These are phyloP conservation scores for Penicillium concentricum DNA, from an alignment of 2,329 filamentous ascomycete genomes.

Conservation along the genomic window DNA sequence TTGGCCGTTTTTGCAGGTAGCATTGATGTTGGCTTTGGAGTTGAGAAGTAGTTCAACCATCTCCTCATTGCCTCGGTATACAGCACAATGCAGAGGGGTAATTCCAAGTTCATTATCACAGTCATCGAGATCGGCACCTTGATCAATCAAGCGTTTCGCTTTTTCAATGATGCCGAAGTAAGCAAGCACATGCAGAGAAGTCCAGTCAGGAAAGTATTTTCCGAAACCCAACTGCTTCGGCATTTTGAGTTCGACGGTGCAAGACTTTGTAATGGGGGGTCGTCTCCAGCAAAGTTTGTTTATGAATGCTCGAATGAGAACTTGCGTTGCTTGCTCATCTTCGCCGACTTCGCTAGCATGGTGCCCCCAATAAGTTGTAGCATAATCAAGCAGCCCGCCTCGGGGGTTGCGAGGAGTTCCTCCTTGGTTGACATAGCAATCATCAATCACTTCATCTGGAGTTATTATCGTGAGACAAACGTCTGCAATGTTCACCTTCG, in stretches of 20 bases:
- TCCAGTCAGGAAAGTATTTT: constrained; percentile 31
- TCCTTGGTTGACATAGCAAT: constrained; percentile 27
- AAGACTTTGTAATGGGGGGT: constrained; percentile 12
- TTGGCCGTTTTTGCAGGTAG: constrained; percentile 24
- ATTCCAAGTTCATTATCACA: constrained; percentile 25
- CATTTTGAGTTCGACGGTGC: not conserved
- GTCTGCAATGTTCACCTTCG: constrained; percentile 31
- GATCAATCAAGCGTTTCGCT: constrained; percentile 25
- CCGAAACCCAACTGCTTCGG: constrained; percentile 27
- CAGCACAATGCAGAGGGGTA: constrained; percentile 33
- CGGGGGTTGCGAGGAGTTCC: constrained; percentile 9
- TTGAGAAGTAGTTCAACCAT: constrained; percentile 33
- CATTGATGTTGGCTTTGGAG: constrained; percentile 26
- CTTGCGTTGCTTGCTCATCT: constrained; percentile 32
- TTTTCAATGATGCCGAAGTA: constrained; percentile 30
- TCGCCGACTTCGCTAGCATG: constrained; percentile 29
- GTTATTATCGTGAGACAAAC: constrained; percentile 28
- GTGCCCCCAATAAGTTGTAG: constrained; percentile 30
- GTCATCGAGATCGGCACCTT: constrained; percentile 25
- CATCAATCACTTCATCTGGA: constrained; percentile 32
- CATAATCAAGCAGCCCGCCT: constrained; percentile 25
- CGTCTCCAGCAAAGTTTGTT: constrained; percentile 35
- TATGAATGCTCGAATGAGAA: constrained; percentile 32
- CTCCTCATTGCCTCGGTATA: constrained; percentile 29
- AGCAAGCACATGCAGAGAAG: constrained; percentile 28